Base-by-base conservation (phyloP, 331 rosid genomes). In the Malus hybrid region DNA sequence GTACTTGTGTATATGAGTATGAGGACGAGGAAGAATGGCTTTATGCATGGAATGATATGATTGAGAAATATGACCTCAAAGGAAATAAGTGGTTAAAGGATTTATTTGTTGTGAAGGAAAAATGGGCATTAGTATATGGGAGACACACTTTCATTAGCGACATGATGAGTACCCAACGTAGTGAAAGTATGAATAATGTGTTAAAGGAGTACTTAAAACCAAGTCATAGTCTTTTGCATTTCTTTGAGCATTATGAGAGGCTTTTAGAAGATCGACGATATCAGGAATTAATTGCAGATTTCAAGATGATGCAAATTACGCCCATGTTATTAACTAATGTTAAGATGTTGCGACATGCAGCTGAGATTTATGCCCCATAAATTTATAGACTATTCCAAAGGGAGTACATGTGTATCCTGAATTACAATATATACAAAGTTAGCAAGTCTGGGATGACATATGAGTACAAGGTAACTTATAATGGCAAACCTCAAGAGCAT, bases 21-120 rank as follows among this genome's bases (percentile, higher is more conserved):
- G 65, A 56, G 22, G 36, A 79, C 3, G 66, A 31, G 28, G 69
- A 79, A 19, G 64, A 79, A 39, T 73, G 73, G 31, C 11, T 15
- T 19, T n/a, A 7, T 9, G 39, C 27, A 70, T 72, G 70, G 82
- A 39, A 72, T 28, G 12, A 27, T 36, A 79, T 70, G 66, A 10
- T 70, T 27, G 27, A 61, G 1, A 76, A 33, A 12, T 19, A 64
- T 71, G 18, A n/a, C 28, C 52, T 71, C 13, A 71, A 6, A 2
- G 14, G 33, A 13, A 52, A 74, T 4, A 29, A 62, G 5, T 74
- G 77, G 77, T 62, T 74, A 31, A 29, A 64, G 4, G 24, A 63
- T 15, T 28, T 74, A 20, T 28, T 74, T 74, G 32, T 2, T 62
- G 1, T 60, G 62, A 34, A 2, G 24, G 67, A 18, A 71, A 63